Base-by-base conservation (phyloP, 2,329 filamentous ascomycete genomes). In the Diaporthe nobilis region DNA sequence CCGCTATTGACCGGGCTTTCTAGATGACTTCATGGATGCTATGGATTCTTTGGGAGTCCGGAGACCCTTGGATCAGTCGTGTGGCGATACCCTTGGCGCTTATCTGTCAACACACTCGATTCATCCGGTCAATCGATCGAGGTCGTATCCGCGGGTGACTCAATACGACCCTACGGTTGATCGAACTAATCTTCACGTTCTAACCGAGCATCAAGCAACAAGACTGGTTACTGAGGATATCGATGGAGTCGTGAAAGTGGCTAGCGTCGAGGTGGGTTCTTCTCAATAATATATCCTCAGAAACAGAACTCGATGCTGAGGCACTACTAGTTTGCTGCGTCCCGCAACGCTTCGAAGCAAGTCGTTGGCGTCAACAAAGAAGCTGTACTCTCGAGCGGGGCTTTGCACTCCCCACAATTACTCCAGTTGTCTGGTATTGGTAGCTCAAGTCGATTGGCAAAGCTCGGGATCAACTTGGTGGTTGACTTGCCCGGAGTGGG, bases 71-170 rank as follows among this genome's bases (percentile, higher is more conserved):
- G 58, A 63, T 28, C 58, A 63, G 58, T 44, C 58, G 6, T 63
- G 58, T 44, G 58, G 37, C 12, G 58, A 63, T 20, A 63, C 58
- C 3, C 58, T 63, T 12, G 58, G 58, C 37, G 39, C 58, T 5
- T 63, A 63, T 63, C n/a, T 63, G n/a, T 28, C 58, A 17, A 63
- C 58, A 20, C 58, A 63, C 4, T 44, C 58, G n/a, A 63, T 63
- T 17, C 58, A 63, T 28, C 58, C 58, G n/a, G 58, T 44, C 15
- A 63, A 63, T 5, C 37, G 58, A 25, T 63, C 58, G n/a, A 63
- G 58, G 39, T 63, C 58, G 31, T 63, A 63, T 22, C 58, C 58
- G 13, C 58, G 58, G 1, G 58, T 63, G 15, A 15, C 39, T 28
- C 10, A 20, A 12, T 63, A 44, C 39, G 58, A 63, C 34, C 58